Evolutionary conservation across 768 basidiomycete genomes (phyloP), one percentile per base, ranked within the genome.

Genomic region (Favolaschia claudopus): DNA sequence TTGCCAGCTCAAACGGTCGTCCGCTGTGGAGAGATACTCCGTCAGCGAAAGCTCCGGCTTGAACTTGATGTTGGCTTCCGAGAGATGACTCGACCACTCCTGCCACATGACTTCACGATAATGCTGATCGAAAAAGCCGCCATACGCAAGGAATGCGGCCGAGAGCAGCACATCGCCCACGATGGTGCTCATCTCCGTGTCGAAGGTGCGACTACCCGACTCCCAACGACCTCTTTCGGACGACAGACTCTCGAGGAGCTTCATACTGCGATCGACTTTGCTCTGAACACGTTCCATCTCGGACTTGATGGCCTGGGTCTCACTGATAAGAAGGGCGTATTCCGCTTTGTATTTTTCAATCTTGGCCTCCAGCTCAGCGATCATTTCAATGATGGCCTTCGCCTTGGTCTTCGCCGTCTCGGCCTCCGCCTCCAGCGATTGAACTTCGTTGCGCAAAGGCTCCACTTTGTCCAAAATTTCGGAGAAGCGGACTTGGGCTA

Each of bases 281-380:
- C 90, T 87, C 71, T 98, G 95, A 5, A 99, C 97, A 34, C 92
- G 89, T 67, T 96, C 95, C 97, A 99, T 99, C 76, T 99, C 97
- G 46, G 80, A 82, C 76, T 97, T 97, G 83, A 99, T 98, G 5
- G 95, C 89, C 71, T 99, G 95, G 0, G 93, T 96, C 74, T 99
- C 93, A 69, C 94, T 94, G 76, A 99, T 98, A 60, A 99, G 87
- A 12, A 92, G 80, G 2, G 97, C 97, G 67, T 99, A 99, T 73
- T 99, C 97, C 32, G 95, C 92, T 77, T 99, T 99, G 83, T 98
- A 99, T 53, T 80, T 85, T 24, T 85, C 89, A 67, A 99, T 99
- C 75, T 96, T 96, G 38, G 88, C 79, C 70, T 99, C 96, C 36
- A 99, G 85, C 71, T 97, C 94, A 14, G 88, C 82, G 45, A 99